These are phyloP conservation scores for Zymoseptoria passerinii DNA, from an alignment of 2,329 filamentous ascomycete genomes.

Conservation along the genomic window DNA sequence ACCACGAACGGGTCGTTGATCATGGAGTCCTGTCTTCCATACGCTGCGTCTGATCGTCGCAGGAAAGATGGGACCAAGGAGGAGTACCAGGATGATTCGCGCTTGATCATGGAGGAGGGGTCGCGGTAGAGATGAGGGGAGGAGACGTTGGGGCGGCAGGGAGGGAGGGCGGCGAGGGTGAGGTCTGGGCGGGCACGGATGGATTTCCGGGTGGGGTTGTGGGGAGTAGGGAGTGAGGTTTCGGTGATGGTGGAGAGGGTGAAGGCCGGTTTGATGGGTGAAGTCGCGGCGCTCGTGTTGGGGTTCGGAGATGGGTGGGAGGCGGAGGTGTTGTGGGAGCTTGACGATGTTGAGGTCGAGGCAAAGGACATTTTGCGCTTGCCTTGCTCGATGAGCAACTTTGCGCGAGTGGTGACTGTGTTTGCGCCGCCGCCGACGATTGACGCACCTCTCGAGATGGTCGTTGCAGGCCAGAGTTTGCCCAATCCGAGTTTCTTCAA, in stretches of 20 bases:
- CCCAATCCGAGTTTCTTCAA: conserved; percentile 37
- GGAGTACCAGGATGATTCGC: background rate
- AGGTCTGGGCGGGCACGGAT: background rate
- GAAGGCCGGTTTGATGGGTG: background rate
- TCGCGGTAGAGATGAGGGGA: background rate
- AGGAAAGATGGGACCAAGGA: background rate
- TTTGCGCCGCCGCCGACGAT: background rate
- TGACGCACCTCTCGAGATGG: background rate
- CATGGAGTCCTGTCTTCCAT: background rate
- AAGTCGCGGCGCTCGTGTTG: background rate
- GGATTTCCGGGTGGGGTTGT: background rate
- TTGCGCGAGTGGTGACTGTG: background rate
- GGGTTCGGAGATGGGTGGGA: background rate
- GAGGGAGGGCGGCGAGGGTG: background rate
- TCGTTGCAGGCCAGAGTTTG: background rate
- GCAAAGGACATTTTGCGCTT: background rate
- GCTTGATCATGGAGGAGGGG: background rate
- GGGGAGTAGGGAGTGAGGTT: background rate
- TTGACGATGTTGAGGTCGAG: background rate
- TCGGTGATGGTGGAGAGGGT: background rate
- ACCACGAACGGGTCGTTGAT: background rate
- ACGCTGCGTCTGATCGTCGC: background rate
- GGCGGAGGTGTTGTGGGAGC: background rate
- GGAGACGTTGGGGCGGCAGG: background rate
- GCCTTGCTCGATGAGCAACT: background rate